Base-by-base conservation (phyloP, 192 early-diverging fungal species). In the Coemansia reversa region DNA sequence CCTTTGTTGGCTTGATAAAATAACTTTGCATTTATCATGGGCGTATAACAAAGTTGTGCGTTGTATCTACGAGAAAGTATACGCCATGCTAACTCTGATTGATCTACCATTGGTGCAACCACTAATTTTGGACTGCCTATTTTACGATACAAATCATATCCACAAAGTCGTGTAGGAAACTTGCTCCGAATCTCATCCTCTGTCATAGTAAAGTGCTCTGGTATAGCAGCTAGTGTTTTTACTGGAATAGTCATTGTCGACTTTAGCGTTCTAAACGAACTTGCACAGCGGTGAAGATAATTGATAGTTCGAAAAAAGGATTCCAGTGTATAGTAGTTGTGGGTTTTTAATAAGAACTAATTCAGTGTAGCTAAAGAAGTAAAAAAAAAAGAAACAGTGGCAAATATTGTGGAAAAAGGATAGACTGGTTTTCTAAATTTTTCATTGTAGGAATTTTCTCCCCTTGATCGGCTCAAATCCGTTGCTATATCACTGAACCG, bases 31-130 rank as follows among this genome's bases (percentile, higher is more conserved):
- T 99, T 92, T 70, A 98, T 91, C 97, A 98, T 98, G 51, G 97
- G 97, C 11, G 97, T 98, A 76, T 94, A 98, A 79, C 94, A 96
- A 6, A 98, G 79, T 0, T 96, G 74, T 2, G 94, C 90, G 47
- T 84, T 86, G 70, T 98, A 93, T 5, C 92, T 88, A 49, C 91
- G 84, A 6, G 90, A 91, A 29, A 99, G 88, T 7, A 96, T 84
- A 33, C 97, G 84, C 96, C 96, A 99, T 2, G 97, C 91, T 30
- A 93, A 84, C 60, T 99, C 97, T 0, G 92, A 94, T 74, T 97
- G 93, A 67, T 96, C 95, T 9, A 98, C 97, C 97, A 98, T 98
- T 2, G 96, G 96, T 0, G 92, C 96, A 2, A 97, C 89, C 30
- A 98, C 82, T 69, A 86, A 78, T 60, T 86, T 85, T 14, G 94